Evolutionary conservation across 345 rosid species (phyloP).

Genomic region (Eucalyptus regnans): DNA sequence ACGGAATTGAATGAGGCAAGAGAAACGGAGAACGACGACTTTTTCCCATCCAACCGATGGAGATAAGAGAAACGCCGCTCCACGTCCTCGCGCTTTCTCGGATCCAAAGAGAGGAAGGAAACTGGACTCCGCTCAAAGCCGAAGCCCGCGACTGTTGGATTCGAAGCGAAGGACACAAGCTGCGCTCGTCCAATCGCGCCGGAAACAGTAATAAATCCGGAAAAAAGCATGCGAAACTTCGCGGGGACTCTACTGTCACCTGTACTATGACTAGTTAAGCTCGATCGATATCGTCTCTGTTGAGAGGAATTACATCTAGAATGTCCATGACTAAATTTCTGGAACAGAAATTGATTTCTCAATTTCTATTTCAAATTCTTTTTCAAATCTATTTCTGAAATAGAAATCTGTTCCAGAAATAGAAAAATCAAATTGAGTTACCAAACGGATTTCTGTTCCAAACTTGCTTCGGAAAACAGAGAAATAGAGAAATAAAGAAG

Average conservation of each 20-base stretch:
- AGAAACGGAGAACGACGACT: background rate
- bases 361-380: too few relatives aligned
- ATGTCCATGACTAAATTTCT: too few relatives aligned
- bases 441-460: too few relatives aligned
- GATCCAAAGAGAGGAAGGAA: background rate
- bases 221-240: background rate
- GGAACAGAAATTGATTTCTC: too few relatives aligned
- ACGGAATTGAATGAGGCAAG: background rate
- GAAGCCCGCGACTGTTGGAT: background rate
- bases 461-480: too few relatives aligned
- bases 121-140: background rate
- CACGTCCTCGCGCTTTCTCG: background rate
- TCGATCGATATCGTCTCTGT: background rate
- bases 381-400: too few relatives aligned
- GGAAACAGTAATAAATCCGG: background rate
- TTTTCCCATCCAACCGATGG: background rate
- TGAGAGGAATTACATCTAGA: background rate
- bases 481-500: too few relatives aligned
- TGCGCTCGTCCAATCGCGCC: background rate
- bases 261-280: background rate
- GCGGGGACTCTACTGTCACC: rapidly evolving
- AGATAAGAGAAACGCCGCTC: background rate
- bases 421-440: too few relatives aligned
- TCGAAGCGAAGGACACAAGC: background rate
- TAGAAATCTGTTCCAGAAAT: too few relatives aligned